phyloP scores from a whole-genome alignment of 2,329 filamentous ascomycete species.

The Plectosphaerella plurivora region DNA sequence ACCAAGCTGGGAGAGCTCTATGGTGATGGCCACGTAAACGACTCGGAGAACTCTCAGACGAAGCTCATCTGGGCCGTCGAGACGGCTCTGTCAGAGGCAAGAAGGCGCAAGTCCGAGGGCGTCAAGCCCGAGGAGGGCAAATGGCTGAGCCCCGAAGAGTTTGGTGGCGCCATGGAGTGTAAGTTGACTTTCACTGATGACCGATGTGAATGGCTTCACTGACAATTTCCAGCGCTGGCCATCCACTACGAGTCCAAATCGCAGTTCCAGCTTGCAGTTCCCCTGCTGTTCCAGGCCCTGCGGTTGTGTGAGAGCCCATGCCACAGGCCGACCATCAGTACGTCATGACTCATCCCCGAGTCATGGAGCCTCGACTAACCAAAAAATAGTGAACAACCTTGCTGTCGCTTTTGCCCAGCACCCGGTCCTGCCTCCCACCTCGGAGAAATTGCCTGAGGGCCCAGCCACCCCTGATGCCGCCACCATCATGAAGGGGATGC shows the following conservation, averaged over 20 bases:
- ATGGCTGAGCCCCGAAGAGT: conserved; percentile 67
- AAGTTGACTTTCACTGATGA: conserved; percentile 11
- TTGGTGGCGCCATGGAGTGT: conserved; percentile 72
- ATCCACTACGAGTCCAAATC: conserved; percentile 70
- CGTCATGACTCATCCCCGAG: conserved; percentile 23
- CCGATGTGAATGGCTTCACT: conserved; percentile 13
- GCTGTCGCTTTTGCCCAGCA: conserved; percentile 70
- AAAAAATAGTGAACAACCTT: conserved; percentile 69
- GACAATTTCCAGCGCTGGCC: conserved; percentile 55
- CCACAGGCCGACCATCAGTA: conserved; percentile 75
- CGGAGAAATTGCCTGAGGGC: not conserved
- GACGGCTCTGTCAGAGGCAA: conserved; percentile 69
- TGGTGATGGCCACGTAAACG: conserved; percentile 67
- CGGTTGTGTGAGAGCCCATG: conserved; percentile 63
- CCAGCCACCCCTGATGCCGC: not conserved
- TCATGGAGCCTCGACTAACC: conserved; percentile 5
- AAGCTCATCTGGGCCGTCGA: conserved; percentile 78
- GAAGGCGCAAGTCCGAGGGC: conserved; percentile 61
- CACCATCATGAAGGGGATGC: conserved; percentile 17
- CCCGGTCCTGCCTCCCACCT: conserved; percentile 29
- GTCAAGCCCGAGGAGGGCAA: conserved; percentile 65
- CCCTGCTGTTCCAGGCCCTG: conserved; percentile 82
- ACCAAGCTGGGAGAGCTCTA: conserved; percentile 86
- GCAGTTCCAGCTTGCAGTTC: conserved; percentile 76
- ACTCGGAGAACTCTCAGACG: conserved; percentile 71